Evolutionary conservation across 2,329 filamentous ascomycete species (phyloP), one percentile per base, ranked within the genome.

Genomic region (Arachnopeziza araneosa): DNA sequence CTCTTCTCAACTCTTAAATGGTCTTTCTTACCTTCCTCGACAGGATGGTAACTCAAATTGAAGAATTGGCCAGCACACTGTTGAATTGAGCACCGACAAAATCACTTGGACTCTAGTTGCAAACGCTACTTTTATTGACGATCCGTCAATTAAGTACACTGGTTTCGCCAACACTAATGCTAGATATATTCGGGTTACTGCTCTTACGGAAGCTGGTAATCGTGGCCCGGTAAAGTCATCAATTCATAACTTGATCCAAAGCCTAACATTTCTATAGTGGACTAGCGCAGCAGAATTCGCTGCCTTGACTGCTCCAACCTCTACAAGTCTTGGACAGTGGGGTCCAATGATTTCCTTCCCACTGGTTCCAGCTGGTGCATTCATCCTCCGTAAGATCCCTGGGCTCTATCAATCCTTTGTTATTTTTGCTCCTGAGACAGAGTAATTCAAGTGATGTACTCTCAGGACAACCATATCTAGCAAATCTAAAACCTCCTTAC

Each of bases 11-110:
- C 57, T 69, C n/a, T 61, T 75, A 26, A 70, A 71, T 54, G 71
- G 69, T 24, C 60, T 75, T 44, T 67, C 62, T 32, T 71, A 73
- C 30, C 63, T 68, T 22, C 74, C 71, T 9, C 69, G 72, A 12
- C 72, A 74, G 54, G 71, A 73, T 57, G 66, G 66, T 23, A 65
- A 49, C n/a, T 60, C 44, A 1, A 75, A 75, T 59, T 73, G 74
- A 9, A 72, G 71, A 24, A 74, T 75, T 54, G 74, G 74, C 19
- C 61, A 68, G n/a, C 72, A 75, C 58, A 67, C 30, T 8, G 68
- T 74, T 50, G 24, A 57, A 14, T 26, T 56, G 4, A 60, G 55
- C 24, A 10, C 30, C 7, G 49, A 63, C 30, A 56, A 32, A 26
- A 17, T n/a, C 10, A 54, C 24, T 22, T 59, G 36, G 22, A 55